Percentiles rank a stretch among this genome's conserved stretches.
phyloP scores from a whole-genome alignment of 1,284 basidiomycete species.

The Anthracocystis walkeri region DNA sequence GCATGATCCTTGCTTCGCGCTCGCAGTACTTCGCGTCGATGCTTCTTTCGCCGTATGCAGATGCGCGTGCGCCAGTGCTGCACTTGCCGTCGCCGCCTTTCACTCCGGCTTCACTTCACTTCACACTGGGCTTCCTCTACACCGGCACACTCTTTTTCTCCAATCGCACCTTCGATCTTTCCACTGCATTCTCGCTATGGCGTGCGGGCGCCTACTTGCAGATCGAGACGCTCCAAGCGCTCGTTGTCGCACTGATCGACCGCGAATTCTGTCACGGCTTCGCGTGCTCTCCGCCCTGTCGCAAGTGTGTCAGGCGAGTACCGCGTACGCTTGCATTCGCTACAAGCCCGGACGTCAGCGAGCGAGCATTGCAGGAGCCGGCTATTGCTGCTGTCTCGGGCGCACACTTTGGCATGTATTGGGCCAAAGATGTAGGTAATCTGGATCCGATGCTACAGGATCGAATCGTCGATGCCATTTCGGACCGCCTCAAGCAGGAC shows the following conservation, averaged over 20 bases:
- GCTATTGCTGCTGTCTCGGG: constrained; percentile 54
- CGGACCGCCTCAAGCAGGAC: constrained; percentile 21
- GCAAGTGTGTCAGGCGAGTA: constrained; percentile 60
- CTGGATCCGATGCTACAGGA: constrained; percentile 53
- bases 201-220: constrained; percentile 84
- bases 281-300: constrained; percentile 59
- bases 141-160: constrained; percentile 93
- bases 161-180: constrained; percentile 89
- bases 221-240: constrained; percentile 71
- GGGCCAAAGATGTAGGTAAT: constrained; percentile 62
- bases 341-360: constrained; percentile 53
- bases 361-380: constrained; percentile 33
- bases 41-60: constrained; percentile 77
- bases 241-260: constrained; percentile 54
- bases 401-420: constrained; percentile 58
- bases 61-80: constrained; percentile 40
- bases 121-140: constrained; percentile 92
- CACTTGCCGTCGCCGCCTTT: constrained; percentile 79
- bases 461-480: constrained; percentile 46
- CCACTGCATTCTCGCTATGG: constrained; percentile 90
- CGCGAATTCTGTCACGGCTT: constrained; percentile 65
- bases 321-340: constrained; percentile 60
- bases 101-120: constrained; percentile 92
- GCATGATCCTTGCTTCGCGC: constrained; percentile 89
- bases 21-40: constrained; percentile 86